A percentile compares a stretch with the other conserved stretches of the same genome.
Evolutionary conservation across 805 yeast genomes (phyloP).

Genomic region (Saccharomycopsis schoenii): DNA sequence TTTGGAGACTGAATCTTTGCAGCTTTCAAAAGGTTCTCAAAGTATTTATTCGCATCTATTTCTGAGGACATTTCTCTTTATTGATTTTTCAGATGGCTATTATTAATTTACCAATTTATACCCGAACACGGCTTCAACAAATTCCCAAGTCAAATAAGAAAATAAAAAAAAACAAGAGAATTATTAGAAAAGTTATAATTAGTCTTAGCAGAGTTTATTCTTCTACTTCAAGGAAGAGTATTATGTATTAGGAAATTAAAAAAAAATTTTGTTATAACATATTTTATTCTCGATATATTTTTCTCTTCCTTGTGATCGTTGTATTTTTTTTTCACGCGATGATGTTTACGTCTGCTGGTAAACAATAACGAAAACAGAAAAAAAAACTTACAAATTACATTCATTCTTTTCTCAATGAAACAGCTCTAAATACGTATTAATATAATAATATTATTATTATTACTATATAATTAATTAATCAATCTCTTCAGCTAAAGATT

Average conservation of each 20-base stretch:
- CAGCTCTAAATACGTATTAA: background rate
- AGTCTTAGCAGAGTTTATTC: too few relatives aligned
- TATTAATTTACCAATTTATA: background rate
- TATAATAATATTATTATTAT: too few relatives aligned
- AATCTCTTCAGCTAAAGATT: slow-evolving; percentile 1
- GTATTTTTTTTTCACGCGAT: background rate
- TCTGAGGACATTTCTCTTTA: background rate
- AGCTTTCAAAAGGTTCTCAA: background rate
- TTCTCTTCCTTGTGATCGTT: background rate
- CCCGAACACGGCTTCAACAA: background rate
- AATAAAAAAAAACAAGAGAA: background rate
- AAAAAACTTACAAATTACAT: background rate
- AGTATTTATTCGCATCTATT: background rate
- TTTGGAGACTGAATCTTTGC: slow-evolving; percentile 12
- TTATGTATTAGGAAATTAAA: background rate
- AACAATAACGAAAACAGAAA: background rate
- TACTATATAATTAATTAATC: background rate
- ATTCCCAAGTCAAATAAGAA: background rate
- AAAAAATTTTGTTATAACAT: background rate
- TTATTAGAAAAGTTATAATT: background rate
- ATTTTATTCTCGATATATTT: background rate
- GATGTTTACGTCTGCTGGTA: background rate
- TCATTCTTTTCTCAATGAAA: background rate
- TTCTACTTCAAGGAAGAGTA: background rate
- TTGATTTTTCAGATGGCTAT: background rate